Evolutionary conservation across 371 early-diverging fungal species (phyloP).

Genomic region (Chytridium lagenaria): DNA sequence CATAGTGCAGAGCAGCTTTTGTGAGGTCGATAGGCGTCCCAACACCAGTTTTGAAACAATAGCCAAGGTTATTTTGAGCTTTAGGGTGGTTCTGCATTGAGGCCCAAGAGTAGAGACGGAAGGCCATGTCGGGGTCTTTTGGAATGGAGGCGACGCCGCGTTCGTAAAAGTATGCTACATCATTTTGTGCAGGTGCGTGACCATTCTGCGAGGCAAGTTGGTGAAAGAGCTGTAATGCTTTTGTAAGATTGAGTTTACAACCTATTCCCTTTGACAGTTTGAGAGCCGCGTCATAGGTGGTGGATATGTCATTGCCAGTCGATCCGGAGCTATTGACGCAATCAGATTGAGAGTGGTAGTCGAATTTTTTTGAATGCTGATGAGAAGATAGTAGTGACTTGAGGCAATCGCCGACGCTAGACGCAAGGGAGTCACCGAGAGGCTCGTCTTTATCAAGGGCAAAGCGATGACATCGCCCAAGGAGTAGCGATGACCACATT

Average conservation of each 20-base stretch:
- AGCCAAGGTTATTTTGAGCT: neutral
- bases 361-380: too few relatives aligned
- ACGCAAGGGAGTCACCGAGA: too few relatives aligned
- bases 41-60: neutral
- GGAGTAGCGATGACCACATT: too few relatives aligned
- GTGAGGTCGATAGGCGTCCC: neutral
- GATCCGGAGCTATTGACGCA: too few relatives aligned
- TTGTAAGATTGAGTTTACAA: neutral
- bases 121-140: neutral
- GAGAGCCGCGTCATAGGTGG: neutral
- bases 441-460: too few relatives aligned
- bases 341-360: too few relatives aligned
- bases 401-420: too few relatives aligned
- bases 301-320: neutral
- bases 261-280: neutral
- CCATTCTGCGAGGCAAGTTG: neutral
- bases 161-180: slow-evolving; percentile 8
- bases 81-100: neutral
- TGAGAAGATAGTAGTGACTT: too few relatives aligned
- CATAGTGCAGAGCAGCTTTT: neutral
- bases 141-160: neutral
- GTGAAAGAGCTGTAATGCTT: neutral
- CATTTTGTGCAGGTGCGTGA: neutral
- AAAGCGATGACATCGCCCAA: too few relatives aligned
- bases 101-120: neutral